phyloP scores from a whole-genome alignment of 371 early-diverging fungal genomes.

The Rhizomucor pusillus region DNA sequence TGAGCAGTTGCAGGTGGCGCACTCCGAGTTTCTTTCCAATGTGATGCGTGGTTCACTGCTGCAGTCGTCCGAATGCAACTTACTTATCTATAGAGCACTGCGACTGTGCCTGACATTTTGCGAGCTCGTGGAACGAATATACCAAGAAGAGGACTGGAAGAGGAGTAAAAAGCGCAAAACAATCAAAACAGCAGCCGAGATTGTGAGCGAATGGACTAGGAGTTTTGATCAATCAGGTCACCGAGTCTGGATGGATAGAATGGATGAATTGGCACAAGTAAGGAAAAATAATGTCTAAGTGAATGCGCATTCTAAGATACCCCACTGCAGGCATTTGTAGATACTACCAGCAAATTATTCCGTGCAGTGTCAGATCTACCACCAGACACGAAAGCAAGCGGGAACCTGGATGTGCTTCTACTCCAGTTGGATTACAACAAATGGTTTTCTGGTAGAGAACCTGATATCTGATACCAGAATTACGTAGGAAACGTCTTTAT shows the following conservation, averaged over 20 bases:
- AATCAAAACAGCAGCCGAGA: conserved; percentile 35
- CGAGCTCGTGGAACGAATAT: conserved; percentile 24
- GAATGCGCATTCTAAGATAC: conserved; percentile 1
- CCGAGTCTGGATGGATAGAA: background rate
- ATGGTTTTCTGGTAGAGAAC: conserved; percentile 26
- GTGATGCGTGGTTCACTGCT: conserved; percentile 56
- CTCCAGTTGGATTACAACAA: conserved; percentile 70
- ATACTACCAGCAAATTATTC: conserved; percentile 52
- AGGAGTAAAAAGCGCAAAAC: conserved; percentile 20
- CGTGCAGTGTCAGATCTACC: conserved; percentile 29
- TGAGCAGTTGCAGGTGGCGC: conserved; percentile 57
- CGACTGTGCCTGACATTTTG: conserved; percentile 43
- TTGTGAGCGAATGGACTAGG: conserved; percentile 36
- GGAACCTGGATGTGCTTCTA: conserved; percentile 57
- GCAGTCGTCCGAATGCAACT: conserved; percentile 28
- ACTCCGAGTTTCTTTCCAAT: conserved; percentile 40
- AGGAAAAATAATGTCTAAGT: background rate
- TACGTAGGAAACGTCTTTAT: too few relatives aligned
- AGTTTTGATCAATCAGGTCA: conserved; percentile 5
- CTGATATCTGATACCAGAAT: background rate
- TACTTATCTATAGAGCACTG: conserved; percentile 31
- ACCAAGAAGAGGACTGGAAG: conserved; percentile 30
- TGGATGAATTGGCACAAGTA: background rate
- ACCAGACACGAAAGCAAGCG: conserved; percentile 42
- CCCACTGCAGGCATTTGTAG: conserved; percentile 46